phyloP scores from a whole-genome alignment of 148 eudicot genomes.

The Vaccinium myrtillus region DNA sequence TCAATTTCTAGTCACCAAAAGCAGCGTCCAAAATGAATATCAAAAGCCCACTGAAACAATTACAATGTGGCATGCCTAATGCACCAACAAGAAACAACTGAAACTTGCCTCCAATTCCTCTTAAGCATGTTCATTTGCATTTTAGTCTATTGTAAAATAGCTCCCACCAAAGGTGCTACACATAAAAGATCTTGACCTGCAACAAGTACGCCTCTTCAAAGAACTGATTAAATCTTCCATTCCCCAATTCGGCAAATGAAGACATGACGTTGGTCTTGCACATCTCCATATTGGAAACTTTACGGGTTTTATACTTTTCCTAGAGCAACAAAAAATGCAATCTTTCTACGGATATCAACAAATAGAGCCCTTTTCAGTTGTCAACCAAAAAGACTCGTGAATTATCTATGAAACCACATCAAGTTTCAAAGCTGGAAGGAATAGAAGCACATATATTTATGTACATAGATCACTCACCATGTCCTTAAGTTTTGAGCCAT shows the following conservation, averaged over 20 bases:
- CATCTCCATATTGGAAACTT: not conserved
- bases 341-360: not conserved
- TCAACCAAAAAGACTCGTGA: not conserved
- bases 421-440: slow-evolving; percentile 1
- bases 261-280: not conserved
- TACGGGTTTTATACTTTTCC: not conserved
- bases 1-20: not conserved
- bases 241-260: not conserved
- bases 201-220: not conserved
- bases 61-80: not conserved
- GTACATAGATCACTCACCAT: slow-evolving; percentile 47
- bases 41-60: not conserved
- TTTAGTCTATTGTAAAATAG: not conserved
- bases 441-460: not conserved
- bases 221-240: not conserved
- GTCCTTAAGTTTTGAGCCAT: slow-evolving; percentile 52
- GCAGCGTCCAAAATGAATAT: not conserved
- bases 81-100: not conserved
- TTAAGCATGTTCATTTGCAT: not conserved
- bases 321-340: not conserved
- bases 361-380: not conserved
- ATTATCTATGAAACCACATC: not conserved
- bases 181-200: not conserved
- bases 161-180: not conserved
- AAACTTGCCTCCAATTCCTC: not conserved